Base-by-base conservation (phyloP, 2,329 filamentous ascomycete genomes). In the Scleromitrula shiraiana region DNA sequence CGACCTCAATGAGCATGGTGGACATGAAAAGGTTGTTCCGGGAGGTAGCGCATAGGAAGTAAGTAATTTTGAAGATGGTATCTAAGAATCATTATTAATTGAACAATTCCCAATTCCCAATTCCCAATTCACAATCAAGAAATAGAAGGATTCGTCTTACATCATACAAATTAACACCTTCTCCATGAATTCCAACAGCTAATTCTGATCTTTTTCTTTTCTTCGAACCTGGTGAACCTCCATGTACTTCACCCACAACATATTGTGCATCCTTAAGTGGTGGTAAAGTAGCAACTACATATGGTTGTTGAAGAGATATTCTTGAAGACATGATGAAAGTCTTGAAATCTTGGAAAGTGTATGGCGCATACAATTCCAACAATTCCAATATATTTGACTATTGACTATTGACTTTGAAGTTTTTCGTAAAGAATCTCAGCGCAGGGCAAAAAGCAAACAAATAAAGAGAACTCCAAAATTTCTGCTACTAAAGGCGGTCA, bases 41-140 rank as follows among this genome's bases (percentile, higher is more conserved):
- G 80, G 81, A 22, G 80, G 77, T 51, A 84, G 75, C 19, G 80
- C 79, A 62, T 83, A 83, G 2, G 80, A 83, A 6, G 80, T 83
- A 57, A 83, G 73, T 52, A 83, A 68, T 52, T 76, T 72, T 5
- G 79, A 76, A 3, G 77, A 75, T 3, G 78, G 72, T 38, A 83
- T 70, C 80, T 84, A 53, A 50, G 24, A 17, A 23, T 5, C n/a
- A 23, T 36, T 26, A 24, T 36, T 51, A n/a, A 8, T 15, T 55
- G 23, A 53, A 26, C 19, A 30, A 20, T 15, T 19, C n/a, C n/a
- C n/a, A n/a, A n/a, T n/a, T n/a, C n/a, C n/a, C n/a, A n/a, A n/a
- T n/a, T n/a, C n/a, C n/a, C n/a, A n/a, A n/a, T n/a, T n/a, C n/a
- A n/a, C n/a, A n/a, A n/a, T n/a, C 3, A 37, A 47, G 12, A 15